Conservation (phyloP, 169 alveolate species). For the Cytauxzoon felis region DNA sequence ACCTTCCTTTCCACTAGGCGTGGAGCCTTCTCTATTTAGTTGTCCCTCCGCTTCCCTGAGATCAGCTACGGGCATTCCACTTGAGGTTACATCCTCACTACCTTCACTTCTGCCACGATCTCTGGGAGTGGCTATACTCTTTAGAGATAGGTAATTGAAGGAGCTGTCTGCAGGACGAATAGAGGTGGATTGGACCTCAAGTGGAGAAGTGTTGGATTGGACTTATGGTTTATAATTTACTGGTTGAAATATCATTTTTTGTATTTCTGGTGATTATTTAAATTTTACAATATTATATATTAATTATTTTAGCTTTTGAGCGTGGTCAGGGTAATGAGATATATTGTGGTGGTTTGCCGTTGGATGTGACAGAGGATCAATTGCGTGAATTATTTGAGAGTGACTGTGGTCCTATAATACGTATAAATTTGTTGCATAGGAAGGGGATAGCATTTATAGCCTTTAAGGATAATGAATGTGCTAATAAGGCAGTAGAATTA, state of each 20-base stretch:
- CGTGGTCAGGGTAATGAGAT: slow-evolving; percentile 69
- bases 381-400: slow-evolving; percentile 79
- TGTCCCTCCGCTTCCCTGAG: no score
- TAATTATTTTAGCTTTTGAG: not conserved
- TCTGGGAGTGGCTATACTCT: no score
- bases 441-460: slow-evolving; percentile 88
- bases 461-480: slow-evolving; percentile 79
- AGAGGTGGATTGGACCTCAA: no score
- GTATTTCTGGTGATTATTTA: not conserved
- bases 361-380: slow-evolving; percentile 79
- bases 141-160: no score
- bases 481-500: slow-evolving; percentile 82
- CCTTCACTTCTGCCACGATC: no score
- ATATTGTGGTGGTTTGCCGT: slow-evolving; percentile 86
- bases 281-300: not conserved
- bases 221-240: not conserved
- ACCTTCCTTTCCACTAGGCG: no score
- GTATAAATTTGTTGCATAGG: slow-evolving; percentile 77
- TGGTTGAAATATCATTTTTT: not conserved
- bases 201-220: no score
- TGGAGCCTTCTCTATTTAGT: no score
- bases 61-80: no score
- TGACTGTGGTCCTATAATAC: slow-evolving; percentile 84
- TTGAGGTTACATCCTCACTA: no score
- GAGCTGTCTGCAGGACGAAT: no score